Evolutionary conservation across 2,329 filamentous ascomycete genomes (phyloP).

Genomic region (Dryadomyces quercus-mongolicae): DNA sequence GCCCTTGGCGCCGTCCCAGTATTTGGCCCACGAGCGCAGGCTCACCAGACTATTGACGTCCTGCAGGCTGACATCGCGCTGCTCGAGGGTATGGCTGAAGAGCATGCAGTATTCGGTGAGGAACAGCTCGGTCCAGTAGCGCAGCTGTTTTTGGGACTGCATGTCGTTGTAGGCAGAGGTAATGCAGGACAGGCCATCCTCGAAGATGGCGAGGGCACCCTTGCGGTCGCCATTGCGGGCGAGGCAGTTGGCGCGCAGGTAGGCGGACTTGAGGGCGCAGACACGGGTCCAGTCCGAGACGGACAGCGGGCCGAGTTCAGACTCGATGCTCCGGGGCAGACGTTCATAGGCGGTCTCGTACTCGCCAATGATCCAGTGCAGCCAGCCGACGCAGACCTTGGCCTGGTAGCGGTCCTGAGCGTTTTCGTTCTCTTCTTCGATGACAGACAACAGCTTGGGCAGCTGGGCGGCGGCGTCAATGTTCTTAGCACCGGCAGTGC

Average conservation of each 20-base stretch:
- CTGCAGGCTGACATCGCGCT: slow-evolving; percentile 34
- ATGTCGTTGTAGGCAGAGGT: slow-evolving; percentile 37
- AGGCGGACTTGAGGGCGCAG: slow-evolving; percentile 67
- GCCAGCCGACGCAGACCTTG: slow-evolving; percentile 70
- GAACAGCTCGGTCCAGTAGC: slow-evolving; percentile 68
- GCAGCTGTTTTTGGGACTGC: slow-evolving; percentile 50
- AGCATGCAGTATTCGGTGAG: slow-evolving; percentile 65
- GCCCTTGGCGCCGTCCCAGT: slow-evolving; percentile 44
- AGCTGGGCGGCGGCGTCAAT: slow-evolving; percentile 33
- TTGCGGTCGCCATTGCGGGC: slow-evolving; percentile 33
- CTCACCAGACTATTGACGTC: slow-evolving; percentile 42
- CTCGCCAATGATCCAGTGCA: slow-evolving; percentile 68
- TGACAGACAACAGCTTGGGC: slow-evolving; percentile 39
- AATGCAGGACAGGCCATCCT: slow-evolving; percentile 53
- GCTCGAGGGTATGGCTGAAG: slow-evolving; percentile 45
- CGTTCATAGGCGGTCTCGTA: slow-evolving; percentile 47
- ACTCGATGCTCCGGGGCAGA: slow-evolving; percentile 51
- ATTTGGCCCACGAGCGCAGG: slow-evolving; percentile 57
- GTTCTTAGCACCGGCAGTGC: slow-evolving; percentile 28
- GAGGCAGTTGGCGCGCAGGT: slow-evolving; percentile 58
- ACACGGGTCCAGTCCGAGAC: slow-evolving; percentile 68
- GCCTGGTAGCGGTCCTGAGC: slow-evolving; percentile 62
- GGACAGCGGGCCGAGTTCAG: slow-evolving; percentile 36
- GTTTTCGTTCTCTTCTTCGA: slow-evolving; percentile 43
- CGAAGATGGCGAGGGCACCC: slow-evolving; percentile 56